These are phyloP conservation scores for Davidsoniella neocaledoniae DNA, from an alignment of 2,329 filamentous ascomycete genomes.

Conservation along the genomic window DNA sequence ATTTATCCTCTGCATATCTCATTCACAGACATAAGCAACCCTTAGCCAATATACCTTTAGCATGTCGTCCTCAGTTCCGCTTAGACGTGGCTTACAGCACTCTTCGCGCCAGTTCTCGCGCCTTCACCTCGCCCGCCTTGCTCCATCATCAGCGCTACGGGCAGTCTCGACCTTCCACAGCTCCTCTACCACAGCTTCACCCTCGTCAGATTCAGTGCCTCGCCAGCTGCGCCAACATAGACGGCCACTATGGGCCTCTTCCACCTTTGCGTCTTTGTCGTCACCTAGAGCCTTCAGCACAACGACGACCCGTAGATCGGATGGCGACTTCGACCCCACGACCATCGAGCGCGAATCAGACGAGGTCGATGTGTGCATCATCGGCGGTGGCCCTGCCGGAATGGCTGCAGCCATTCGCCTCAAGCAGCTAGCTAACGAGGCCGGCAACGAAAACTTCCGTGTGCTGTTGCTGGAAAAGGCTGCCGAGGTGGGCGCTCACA, in stretches of 20 bases:
- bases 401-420: conserved; percentile 83
- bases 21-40: neutral
- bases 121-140: conserved; percentile 1
- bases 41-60: conserved; percentile 4
- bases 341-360: conserved; percentile 74
- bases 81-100: conserved; percentile 25
- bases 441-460: conserved; percentile 88
- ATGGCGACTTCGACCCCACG: conserved; percentile 46
- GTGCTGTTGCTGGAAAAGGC: conserved; percentile 90
- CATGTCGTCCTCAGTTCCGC: conserved; percentile 23
- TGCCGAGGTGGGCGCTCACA: conserved; percentile 85
- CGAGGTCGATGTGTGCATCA: conserved; percentile 89
- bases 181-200: conserved; percentile 10
- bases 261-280: conserved; percentile 7
- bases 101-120: conserved; percentile 19
- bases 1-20: neutral
- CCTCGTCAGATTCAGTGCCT: neutral
- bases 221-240: conserved; percentile 2
- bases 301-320: conserved; percentile 18
- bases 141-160: conserved; percentile 1
- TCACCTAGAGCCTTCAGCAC: conserved; percentile 2
- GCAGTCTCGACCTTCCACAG: neutral
- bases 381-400: conserved; percentile 89
- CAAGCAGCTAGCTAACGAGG: conserved; percentile 88
- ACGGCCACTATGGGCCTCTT: conserved; percentile 14